Conservation (phyloP, 2,329 filamentous ascomycete genomes). For the Exserohilum turcica region DNA sequence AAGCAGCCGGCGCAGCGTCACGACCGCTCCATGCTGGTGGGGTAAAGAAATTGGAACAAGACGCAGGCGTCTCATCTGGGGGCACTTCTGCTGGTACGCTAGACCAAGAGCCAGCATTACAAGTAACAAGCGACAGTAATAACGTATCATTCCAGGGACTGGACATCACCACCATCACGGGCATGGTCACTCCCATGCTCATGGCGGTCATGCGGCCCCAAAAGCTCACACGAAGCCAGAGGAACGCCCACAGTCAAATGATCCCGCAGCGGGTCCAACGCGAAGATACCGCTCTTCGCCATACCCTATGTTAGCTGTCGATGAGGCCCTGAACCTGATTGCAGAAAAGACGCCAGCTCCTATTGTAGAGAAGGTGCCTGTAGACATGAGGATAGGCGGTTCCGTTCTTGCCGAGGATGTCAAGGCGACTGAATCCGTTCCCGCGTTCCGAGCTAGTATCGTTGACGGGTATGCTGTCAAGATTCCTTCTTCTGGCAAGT, state of each 20-base stretch:
- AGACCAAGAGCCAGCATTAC: neutral
- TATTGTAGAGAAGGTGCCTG: slow-evolving; percentile 60
- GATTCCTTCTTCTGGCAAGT: slow-evolving; percentile 47
- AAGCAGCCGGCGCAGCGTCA: slow-evolving; percentile 83
- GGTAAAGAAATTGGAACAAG: slow-evolving; percentile 79
- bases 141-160: slow-evolving; percentile 20
- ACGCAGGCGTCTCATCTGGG: slow-evolving; percentile 64
- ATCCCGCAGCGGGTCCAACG: slow-evolving; percentile 64
- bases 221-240: slow-evolving; percentile 73
- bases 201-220: slow-evolving; percentile 47
- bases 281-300: slow-evolving; percentile 82
- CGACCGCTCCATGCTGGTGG: slow-evolving; percentile 79
- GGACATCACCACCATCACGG: slow-evolving; percentile 48
- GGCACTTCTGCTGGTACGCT: slow-evolving; percentile 21
- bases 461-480: slow-evolving; percentile 86
- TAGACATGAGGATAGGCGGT: slow-evolving; percentile 71
- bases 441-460: slow-evolving; percentile 92
- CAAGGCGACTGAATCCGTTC: slow-evolving; percentile 78
- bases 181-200: slow-evolving; percentile 64
- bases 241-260: slow-evolving; percentile 63
- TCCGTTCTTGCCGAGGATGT: slow-evolving; percentile 84
- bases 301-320: slow-evolving; percentile 87
- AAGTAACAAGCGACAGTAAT: neutral
- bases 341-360: slow-evolving; percentile 72
- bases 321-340: slow-evolving; percentile 77